These are phyloP conservation scores for Hibiscus tridactylites DNA, from an alignment of 345 rosid species.

Conservation along the genomic window DNA sequence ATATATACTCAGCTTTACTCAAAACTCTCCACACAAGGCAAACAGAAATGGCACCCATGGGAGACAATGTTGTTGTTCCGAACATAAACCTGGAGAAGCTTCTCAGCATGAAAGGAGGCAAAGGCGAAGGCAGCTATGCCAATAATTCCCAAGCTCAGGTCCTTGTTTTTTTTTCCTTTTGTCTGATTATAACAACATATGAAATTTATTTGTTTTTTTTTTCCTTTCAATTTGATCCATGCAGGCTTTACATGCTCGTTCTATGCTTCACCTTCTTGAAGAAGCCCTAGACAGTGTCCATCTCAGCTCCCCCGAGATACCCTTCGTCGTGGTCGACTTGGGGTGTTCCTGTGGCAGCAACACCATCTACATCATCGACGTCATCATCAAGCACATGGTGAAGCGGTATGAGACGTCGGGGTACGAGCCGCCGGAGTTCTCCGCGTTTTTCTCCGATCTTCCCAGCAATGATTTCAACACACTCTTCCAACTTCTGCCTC, in stretches of 20 bases:
- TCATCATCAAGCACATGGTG: slow-evolving; percentile 72
- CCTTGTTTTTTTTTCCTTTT: not conserved
- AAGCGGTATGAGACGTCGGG: slow-evolving; percentile 57
- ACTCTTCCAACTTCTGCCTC: slow-evolving; percentile 83
- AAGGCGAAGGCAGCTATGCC: slow-evolving; percentile 87
- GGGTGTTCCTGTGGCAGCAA: slow-evolving; percentile 85
- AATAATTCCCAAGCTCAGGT: slow-evolving; percentile 97
- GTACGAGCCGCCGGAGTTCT: slow-evolving; percentile 60
- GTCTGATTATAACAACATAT: not conserved
- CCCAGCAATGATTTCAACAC: slow-evolving; percentile 96
- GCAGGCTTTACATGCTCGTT: slow-evolving; percentile 85
- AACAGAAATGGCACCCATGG: slow-evolving; percentile 39
- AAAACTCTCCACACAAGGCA: not conserved
- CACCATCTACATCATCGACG: slow-evolving; percentile 55
- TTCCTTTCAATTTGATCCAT: not conserved
- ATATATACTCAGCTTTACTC: not conserved
- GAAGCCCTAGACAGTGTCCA: slow-evolving; percentile 75
- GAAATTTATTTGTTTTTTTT: too few species aligned
- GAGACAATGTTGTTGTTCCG: slow-evolving; percentile 57
- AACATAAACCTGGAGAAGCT: slow-evolving; percentile 69
- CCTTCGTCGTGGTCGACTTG: slow-evolving; percentile 79
- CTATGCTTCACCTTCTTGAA: slow-evolving; percentile 77
- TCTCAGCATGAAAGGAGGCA: slow-evolving; percentile 94
- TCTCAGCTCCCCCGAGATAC: slow-evolving; percentile 40
- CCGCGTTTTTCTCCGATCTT: slow-evolving; percentile 84